Percentiles rank a stretch among this genome's conserved stretches.
phyloP scores from a whole-genome alignment of 768 basidiomycete species.

The Lactarius trivialis region DNA sequence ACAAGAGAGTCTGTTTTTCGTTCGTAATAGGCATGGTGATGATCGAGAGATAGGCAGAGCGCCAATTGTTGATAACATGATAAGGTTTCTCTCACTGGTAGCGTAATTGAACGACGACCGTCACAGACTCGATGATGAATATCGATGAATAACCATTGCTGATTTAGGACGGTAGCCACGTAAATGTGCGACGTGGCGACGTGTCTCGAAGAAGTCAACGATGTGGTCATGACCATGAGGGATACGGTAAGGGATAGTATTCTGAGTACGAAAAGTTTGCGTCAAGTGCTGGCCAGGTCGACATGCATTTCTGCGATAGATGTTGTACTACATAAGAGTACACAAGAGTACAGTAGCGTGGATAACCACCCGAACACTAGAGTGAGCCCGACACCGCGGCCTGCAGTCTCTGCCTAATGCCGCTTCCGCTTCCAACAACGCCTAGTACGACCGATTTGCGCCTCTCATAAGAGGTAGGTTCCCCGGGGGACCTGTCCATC shows the following conservation, averaged over 20 bases:
- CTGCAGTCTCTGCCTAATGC: slow-evolving; percentile 14
- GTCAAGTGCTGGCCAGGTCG: not conserved
- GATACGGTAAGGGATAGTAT: too few relatives aligned
- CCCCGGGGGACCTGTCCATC: not conserved
- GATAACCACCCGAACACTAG: not conserved
- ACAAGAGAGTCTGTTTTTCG: slow-evolving; percentile 23
- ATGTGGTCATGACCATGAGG: too few relatives aligned
- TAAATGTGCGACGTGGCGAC: too few relatives aligned
- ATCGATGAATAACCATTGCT: too few relatives aligned
- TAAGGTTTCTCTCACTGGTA: not conserved
- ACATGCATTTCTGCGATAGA: not conserved
- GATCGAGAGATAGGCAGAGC: not conserved
- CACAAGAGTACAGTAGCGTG: too few relatives aligned
- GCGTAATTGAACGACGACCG: not conserved
- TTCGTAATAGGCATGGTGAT: not conserved
- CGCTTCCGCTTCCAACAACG: slow-evolving; percentile 15
- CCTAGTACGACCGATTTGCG: slow-evolving; percentile 3
- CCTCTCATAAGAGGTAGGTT: not conserved
- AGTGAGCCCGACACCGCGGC: slow-evolving; percentile 15
- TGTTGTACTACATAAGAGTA: too few relatives aligned
- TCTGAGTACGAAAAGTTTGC: too few relatives aligned
- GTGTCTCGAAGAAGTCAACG: too few relatives aligned
- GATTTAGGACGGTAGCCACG: not conserved
- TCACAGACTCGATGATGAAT: too few relatives aligned
- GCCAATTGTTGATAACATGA: not conserved